phyloP scores from a whole-genome alignment of 75 land plant species.

The Pinus tabuliformis region DNA sequence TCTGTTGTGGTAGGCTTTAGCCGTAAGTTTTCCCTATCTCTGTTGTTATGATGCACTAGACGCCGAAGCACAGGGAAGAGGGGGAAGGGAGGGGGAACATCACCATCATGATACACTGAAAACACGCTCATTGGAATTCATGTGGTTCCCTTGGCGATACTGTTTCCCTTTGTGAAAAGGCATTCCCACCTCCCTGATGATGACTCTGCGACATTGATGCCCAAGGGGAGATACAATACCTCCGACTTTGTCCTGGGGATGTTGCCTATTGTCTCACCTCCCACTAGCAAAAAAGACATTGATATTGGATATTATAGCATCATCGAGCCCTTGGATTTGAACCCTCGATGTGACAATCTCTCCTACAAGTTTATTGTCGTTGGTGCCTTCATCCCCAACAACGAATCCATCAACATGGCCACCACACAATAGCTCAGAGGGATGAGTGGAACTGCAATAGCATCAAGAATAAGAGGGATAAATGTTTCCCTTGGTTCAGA shows the following conservation, averaged over 20 bases:
- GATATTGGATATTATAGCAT: constrained; percentile 13
- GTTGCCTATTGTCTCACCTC: constrained; percentile 24
- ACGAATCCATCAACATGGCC: constrained; percentile 19
- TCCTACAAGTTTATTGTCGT: constrained; percentile 9
- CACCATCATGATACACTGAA: constrained; percentile 44
- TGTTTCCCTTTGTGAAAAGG: constrained; percentile 17
- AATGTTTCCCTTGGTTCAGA: constrained; percentile 35
- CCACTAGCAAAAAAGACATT: constrained; percentile 11
- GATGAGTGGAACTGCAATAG: constrained; percentile 52
- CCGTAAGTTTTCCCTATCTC: too few species aligned
- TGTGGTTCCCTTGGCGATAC: constrained; percentile 41
- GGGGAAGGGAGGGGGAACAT: not conserved
- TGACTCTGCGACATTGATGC: constrained; percentile 3
- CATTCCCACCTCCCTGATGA: constrained; percentile 1
- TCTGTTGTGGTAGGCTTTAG: too few species aligned
- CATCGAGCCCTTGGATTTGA: not conserved
- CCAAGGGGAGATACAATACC: constrained; percentile 67
- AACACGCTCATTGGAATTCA: constrained; percentile 10
- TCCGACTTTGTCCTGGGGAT: constrained; percentile 50
- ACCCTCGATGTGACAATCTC: not conserved
- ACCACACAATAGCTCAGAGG: constrained; percentile 59
- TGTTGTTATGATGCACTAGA: constrained; percentile 20
- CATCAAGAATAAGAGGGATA: constrained; percentile 54
- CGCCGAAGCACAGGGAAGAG: not conserved
- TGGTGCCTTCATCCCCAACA: constrained; percentile 37